Percentiles rank a stretch among this genome's conserved stretches.
phyloP scores from a whole-genome alignment of 208 protist genomes.

The Leishmania major region DNA sequence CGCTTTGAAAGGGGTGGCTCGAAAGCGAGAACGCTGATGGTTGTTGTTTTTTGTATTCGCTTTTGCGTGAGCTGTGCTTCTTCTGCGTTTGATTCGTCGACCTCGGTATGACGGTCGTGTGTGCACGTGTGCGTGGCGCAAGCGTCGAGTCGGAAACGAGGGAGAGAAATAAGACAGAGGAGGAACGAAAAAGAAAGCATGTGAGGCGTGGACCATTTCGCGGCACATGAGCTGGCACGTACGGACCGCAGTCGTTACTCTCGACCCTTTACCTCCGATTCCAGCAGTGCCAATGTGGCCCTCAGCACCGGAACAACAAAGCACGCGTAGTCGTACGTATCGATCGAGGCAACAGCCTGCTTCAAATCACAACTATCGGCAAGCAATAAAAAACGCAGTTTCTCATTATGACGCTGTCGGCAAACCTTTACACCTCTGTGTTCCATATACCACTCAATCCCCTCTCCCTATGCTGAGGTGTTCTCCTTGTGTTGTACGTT shows the following conservation, averaged over 20 bases:
- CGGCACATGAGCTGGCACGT: background rate
- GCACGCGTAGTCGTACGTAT: background rate
- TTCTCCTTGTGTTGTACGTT: background rate
- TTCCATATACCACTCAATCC: background rate
- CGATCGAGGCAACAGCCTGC: background rate
- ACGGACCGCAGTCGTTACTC: background rate
- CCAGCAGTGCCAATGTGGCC: background rate
- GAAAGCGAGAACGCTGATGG: background rate
- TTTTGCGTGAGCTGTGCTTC: background rate
- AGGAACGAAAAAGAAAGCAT: background rate
- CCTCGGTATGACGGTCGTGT: background rate
- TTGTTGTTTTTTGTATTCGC: background rate
- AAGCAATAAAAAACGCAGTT: background rate
- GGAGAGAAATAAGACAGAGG: background rate
- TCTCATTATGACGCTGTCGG: background rate
- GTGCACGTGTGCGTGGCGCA: background rate
- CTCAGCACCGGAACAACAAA: background rate
- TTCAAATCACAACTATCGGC: background rate
- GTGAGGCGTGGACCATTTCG: background rate
- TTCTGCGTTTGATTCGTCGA: background rate
- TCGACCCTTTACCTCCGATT: background rate
- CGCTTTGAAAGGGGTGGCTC: background rate
- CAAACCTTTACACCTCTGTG: background rate
- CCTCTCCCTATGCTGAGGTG: background rate
- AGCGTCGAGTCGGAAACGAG: background rate